Evolutionary conservation across 2,329 filamentous ascomycete species (phyloP), one percentile per base, ranked within the genome.

Genomic region (Nemania sp.): DNA sequence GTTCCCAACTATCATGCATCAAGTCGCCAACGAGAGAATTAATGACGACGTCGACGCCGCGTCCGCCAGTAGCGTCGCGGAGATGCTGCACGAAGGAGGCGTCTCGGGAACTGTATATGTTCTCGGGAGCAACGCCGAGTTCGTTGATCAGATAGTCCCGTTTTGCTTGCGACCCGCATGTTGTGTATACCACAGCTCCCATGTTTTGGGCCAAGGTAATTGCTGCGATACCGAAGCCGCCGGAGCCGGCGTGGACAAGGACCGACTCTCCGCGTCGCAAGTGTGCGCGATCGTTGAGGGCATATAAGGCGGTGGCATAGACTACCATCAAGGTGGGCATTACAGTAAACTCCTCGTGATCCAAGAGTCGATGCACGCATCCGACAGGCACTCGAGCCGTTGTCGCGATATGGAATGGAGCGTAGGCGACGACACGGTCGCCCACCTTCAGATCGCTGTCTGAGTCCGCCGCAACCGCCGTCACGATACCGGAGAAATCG

Each of bases 221-320:
- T 1, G 77, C 75, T 0, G 80, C 80, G 47, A 77, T 75, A 3
- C 81, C 81, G 8, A 82, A 67, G 5, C 73, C 77, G 13, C 80
- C 79, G 3, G 79, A 71, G 1, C 74, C 81, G 3, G 75, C 70
- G 53, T 82, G 80, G 0, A 82, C 77, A 7, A 83, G 67, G 0
- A 82, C 70, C 0, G 68, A 73, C 45, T 82, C 76, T 0, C 73
- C 76, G 3, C 51, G 18, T 6, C 64, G 53, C 0, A 82, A 26
- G 1, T 70, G 45, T 0, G 77, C 79, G 2, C 76, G 61, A 38
- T 79, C 63, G 7, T 72, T 26, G 1, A 82, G 65, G 0, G 74
- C 78, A 58, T 80, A 77, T 0, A 80, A 29, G 0, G 77, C 79
- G 0, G 80, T 80, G 0, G 64, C 49, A 54, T 75, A 81, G 1